phyloP scores from a whole-genome alignment of 805 yeast species.

The Lachancea waltii region DNA sequence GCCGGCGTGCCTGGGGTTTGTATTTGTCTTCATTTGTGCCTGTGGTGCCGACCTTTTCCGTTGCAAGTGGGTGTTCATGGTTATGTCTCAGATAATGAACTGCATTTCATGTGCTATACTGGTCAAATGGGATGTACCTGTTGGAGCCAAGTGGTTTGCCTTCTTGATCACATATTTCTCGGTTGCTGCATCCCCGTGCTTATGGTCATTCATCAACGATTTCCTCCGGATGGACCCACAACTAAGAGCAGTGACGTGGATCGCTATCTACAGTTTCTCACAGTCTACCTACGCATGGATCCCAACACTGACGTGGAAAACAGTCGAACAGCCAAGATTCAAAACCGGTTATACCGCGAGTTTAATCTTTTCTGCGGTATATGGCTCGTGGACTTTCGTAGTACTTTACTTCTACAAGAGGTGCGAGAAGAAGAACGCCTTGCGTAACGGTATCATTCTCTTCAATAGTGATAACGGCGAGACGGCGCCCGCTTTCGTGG shows the following conservation, averaged over 20 bases:
- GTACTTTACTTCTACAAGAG: conserved; percentile 49
- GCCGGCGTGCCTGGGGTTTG: conserved; percentile 55
- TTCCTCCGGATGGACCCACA: conserved; percentile 52
- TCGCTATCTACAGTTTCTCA: conserved; percentile 50
- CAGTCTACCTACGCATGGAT: conserved; percentile 57
- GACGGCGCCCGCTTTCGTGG: conserved; percentile 25
- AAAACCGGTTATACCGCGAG: conserved; percentile 48
- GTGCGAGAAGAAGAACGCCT: conserved; percentile 42
- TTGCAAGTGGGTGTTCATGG: conserved; percentile 48
- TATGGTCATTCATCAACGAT: conserved; percentile 53
- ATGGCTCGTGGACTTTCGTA: conserved; percentile 44
- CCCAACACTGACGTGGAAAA: conserved; percentile 46
- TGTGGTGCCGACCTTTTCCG: conserved; percentile 45
- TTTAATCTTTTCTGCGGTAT: conserved; percentile 41
- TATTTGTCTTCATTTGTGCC: conserved; percentile 41
- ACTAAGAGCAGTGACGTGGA: conserved; percentile 50
- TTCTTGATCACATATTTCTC: conserved; percentile 54
- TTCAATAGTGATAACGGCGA: conserved; percentile 37
- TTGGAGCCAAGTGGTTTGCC: conserved; percentile 59
- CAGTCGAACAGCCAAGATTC: conserved; percentile 52
- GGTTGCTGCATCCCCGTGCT: conserved; percentile 58
- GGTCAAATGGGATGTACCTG: conserved; percentile 54
- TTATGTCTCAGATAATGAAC: conserved; percentile 48
- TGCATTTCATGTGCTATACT: conserved; percentile 47
- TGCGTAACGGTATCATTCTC: conserved; percentile 43